Conservation (phyloP, 345 rosid genomes). For the Gossypium raimondii region DNA sequence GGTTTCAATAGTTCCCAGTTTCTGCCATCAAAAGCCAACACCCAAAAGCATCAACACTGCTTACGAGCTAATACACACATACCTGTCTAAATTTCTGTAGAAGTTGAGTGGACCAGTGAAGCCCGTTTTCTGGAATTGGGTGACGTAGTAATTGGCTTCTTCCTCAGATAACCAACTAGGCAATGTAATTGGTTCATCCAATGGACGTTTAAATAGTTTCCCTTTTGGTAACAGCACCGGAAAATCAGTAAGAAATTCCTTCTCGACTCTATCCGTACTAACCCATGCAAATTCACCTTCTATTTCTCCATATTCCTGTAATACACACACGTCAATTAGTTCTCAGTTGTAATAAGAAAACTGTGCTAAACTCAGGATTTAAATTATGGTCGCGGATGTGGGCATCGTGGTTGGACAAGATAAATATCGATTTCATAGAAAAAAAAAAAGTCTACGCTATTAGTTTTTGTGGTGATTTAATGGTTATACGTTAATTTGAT, state of each 20-base stretch:
- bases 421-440: too few species aligned
- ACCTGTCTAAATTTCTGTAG: slow-evolving; percentile 7
- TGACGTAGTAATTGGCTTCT: background rate
- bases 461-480: too few species aligned
- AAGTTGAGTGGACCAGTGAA: background rate
- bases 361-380: too few species aligned
- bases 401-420: too few species aligned
- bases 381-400: too few species aligned
- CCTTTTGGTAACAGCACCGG: slow-evolving; percentile 12
- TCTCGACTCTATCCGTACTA: background rate
- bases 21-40: slow-evolving; percentile 23
- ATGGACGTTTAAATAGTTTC: slow-evolving; percentile 3
- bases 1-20: slow-evolving; percentile 53
- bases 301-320: slow-evolving; percentile 13
- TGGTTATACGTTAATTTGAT: too few species aligned
- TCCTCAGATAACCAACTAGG: slow-evolving; percentile 1
- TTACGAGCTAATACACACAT: too few species aligned
- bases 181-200: slow-evolving; percentile 9
- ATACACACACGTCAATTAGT: too few species aligned
- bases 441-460: too few species aligned
- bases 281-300: slow-evolving; percentile 13
- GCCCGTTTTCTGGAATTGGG: slow-evolving; percentile 10
- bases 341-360: too few species aligned
- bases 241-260: background rate
- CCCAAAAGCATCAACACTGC: too few species aligned